Evolutionary conservation across 257 asterid species (phyloP).

Genomic region (Scutellaria minor): DNA sequence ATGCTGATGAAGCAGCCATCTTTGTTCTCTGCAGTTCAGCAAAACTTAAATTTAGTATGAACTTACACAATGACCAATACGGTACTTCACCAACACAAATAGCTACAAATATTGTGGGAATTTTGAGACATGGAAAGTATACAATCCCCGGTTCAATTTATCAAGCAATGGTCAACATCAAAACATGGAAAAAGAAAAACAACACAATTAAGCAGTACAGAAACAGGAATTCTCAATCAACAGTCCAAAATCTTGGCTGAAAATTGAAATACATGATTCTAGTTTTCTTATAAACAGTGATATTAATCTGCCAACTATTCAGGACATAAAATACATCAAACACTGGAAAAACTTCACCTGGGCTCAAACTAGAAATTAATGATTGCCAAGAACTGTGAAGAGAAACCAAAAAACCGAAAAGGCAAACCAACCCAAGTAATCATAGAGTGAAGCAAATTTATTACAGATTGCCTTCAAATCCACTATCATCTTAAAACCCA

Average conservation of each 20-base stretch:
- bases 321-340: background rate
- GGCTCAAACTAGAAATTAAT: background rate
- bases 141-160: background rate
- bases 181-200: background rate
- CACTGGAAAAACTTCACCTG: background rate
- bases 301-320: background rate
- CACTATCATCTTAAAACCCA: background rate
- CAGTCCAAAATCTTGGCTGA: background rate
- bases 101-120: background rate
- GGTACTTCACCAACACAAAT: background rate
- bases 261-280: no score
- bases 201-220: background rate
- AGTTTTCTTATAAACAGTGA: background rate
- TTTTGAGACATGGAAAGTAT: background rate
- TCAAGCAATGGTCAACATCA: background rate
- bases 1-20: constrained; percentile 88
- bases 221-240: constrained; percentile 10
- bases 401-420: background rate
- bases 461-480: background rate
- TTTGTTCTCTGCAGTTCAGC: constrained; percentile 34
- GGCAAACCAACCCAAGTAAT: background rate
- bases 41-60: constrained; percentile 29
- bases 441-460: background rate
- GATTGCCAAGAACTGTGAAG: background rate
- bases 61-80: background rate